Percentiles rank a stretch among this genome's conserved stretches.
Conservation (phyloP, 345 rosid species). For the Salix caprea region DNA sequence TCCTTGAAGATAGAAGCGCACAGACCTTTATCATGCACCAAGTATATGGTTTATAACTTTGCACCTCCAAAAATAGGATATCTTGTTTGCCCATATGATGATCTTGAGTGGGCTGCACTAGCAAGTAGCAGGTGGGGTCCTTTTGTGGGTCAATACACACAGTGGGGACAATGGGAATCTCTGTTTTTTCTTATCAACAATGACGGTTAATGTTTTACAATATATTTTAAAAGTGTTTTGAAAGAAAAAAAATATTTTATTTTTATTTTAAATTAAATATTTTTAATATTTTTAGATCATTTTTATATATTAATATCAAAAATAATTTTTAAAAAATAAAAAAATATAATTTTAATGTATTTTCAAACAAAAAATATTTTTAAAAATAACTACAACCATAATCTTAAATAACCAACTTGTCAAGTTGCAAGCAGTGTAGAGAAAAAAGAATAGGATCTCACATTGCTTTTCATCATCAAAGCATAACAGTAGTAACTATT, state of each 20-base stretch:
- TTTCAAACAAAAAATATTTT: too few relatives aligned
- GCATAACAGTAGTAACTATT: slow-evolving; percentile 3
- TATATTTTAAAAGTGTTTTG: accelerated
- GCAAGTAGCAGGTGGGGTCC: neutral
- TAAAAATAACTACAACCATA: too few relatives aligned
- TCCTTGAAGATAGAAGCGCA: neutral
- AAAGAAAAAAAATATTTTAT: too few relatives aligned
- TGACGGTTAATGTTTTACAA: neutral
- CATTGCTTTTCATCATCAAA: slow-evolving; percentile 13
- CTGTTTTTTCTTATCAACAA: slow-evolving; percentile 20
- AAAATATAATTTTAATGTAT: too few relatives aligned
- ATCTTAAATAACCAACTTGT: neutral
- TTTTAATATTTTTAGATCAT: too few relatives aligned
- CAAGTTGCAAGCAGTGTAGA: slow-evolving; percentile 20
- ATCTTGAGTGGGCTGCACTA: slow-evolving; percentile 18
- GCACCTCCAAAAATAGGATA: slow-evolving; percentile 18
- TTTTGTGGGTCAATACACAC: slow-evolving; percentile 11
- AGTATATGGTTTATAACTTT: slow-evolving; percentile 11
- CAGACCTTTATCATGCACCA: slow-evolving; percentile 6
- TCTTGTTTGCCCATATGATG: slow-evolving; percentile 23
- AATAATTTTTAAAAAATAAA: too few relatives aligned
- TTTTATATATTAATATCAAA: too few relatives aligned
- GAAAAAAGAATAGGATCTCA: slow-evolving; percentile 19
- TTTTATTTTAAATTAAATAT: too few relatives aligned
- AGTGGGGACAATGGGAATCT: slow-evolving; percentile 42